Evolutionary conservation across 495 filamentous ascomycete genomes (phyloP), one percentile per base, ranked within the genome.

Genomic region (Tuber borchii): DNA sequence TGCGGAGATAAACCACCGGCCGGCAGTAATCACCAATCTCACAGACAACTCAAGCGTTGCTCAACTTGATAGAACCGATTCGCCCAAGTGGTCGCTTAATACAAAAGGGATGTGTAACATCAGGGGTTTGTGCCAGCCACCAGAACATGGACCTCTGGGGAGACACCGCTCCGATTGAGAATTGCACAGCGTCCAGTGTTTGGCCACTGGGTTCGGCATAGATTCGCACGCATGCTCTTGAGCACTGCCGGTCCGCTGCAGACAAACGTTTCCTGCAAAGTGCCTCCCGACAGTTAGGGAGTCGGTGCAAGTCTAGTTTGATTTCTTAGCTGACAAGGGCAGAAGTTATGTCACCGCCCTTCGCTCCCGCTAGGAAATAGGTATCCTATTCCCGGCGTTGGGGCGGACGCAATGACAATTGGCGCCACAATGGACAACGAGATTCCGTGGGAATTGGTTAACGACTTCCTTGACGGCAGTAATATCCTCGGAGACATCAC

Each of bases 1-100:
- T 71, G 83, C 86, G 0, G 84, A 90, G 80, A 90, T 90, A 88
- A 90, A 90, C 83, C 89, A 90, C 80, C 89, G 88, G 88, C 85
- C 84, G 3, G 84, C 86, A 22, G 83, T 85, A 69, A 69, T 84
- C 17, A 87, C 84, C 31, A 88, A 88, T 74, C 79, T 85, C 5
- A 73, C 78, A 34, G 85, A 86, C 79, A 2, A 71, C 79, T 12
- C 43, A 77, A 39, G 81, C 81, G 1, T 75, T 89, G 14, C 87
- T 87, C 74, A 81, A 85, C 43, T 80, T 86, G 1, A 76, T 88
- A 17, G 81, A 86, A 34, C 78, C 82, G 16, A 79, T 86, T 61
- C 81, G 82, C 1, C 69, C 81, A 8, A 76, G 83, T 14, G 87
- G 86, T 1, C 79, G 77, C 31, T 80, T 76, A 7, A 85, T 86